These are phyloP conservation scores for Plectosphaerella sp. DNA, from an alignment of 2,329 filamentous ascomycete species.

Conservation along the genomic window DNA sequence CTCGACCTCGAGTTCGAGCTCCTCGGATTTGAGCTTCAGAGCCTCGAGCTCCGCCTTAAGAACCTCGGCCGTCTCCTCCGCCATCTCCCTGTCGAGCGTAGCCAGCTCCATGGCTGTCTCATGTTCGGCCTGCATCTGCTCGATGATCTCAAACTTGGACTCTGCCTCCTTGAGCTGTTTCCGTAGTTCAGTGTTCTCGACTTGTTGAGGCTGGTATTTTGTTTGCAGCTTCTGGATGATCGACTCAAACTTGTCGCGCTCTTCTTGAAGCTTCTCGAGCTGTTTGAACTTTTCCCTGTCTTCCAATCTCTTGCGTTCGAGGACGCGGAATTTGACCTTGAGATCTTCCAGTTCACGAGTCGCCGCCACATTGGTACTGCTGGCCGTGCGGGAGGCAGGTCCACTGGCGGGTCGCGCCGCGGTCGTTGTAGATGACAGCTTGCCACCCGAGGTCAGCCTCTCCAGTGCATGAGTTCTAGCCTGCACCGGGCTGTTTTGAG, in stretches of 20 bases:
- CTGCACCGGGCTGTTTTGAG: conserved; percentile 44
- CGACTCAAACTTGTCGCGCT: conserved; percentile 72
- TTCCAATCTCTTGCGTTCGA: conserved; percentile 83
- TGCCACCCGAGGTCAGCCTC: conserved; percentile 36
- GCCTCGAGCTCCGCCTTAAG: conserved; percentile 76
- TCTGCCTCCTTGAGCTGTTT: conserved; percentile 76
- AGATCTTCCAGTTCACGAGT: conserved; percentile 77
- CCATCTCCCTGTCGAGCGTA: conserved; percentile 90
- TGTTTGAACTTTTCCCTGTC: conserved; percentile 81
- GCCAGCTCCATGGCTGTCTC: conserved; percentile 83
- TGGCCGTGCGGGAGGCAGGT: conserved; percentile 13
- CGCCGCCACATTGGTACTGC: conserved; percentile 39
- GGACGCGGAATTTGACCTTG: conserved; percentile 77
- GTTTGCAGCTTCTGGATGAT: conserved; percentile 89
- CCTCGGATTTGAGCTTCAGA: conserved; percentile 71
- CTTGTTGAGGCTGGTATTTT: conserved; percentile 81
- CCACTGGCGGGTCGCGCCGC: conserved; percentile 14
- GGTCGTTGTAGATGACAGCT: conserved; percentile 22
- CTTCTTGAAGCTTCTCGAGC: conserved; percentile 70
- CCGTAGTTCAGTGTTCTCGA: conserved; percentile 72
- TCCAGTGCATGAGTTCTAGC: conserved; percentile 48
- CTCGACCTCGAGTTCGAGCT: conserved; percentile 83
- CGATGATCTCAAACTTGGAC: conserved; percentile 62
- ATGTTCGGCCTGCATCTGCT: conserved; percentile 74
- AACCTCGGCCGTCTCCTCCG: conserved; percentile 84